Evolutionary conservation across 257 asterid species (phyloP).

Genomic region (Solanum chilense): DNA sequence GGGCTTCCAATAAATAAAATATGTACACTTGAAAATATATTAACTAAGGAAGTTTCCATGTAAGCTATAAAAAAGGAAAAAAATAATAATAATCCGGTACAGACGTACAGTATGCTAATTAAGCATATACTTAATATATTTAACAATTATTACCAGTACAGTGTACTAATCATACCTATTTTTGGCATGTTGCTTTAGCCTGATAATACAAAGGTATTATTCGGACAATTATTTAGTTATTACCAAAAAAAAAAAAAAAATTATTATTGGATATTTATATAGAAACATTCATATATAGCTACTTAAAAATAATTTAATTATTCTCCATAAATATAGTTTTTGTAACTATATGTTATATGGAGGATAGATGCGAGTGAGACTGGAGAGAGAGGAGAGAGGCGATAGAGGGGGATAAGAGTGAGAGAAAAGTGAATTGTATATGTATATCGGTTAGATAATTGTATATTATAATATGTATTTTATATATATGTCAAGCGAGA

Average conservation of each 20-base stretch:
- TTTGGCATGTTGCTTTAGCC: not conserved
- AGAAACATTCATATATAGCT: too few species aligned
- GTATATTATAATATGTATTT: too few species aligned
- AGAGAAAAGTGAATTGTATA: too few species aligned
- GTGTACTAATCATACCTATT: not conserved
- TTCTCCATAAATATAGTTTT: accelerated
- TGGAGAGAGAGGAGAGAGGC: too few species aligned
- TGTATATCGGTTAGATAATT: too few species aligned
- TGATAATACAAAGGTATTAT: not conserved
- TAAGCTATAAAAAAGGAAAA: not conserved
- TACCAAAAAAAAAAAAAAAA: too few species aligned
- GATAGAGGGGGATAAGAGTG: too few species aligned
- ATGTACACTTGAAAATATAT: not conserved
- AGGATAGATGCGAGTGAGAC: too few species aligned
- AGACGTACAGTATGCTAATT: not conserved
- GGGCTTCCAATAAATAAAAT: not conserved
- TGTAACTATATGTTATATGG: too few species aligned
- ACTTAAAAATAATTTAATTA: too few species aligned
- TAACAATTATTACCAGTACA: not conserved
- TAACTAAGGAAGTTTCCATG: not conserved
- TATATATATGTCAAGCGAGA: too few species aligned
- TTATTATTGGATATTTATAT: too few species aligned
- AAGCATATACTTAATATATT: not conserved
- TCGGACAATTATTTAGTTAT: not conserved
- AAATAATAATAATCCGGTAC: not conserved